Base-by-base conservation (phyloP, 1,284 basidiomycete genomes). In the Cryptococcus wingfieldii region DNA sequence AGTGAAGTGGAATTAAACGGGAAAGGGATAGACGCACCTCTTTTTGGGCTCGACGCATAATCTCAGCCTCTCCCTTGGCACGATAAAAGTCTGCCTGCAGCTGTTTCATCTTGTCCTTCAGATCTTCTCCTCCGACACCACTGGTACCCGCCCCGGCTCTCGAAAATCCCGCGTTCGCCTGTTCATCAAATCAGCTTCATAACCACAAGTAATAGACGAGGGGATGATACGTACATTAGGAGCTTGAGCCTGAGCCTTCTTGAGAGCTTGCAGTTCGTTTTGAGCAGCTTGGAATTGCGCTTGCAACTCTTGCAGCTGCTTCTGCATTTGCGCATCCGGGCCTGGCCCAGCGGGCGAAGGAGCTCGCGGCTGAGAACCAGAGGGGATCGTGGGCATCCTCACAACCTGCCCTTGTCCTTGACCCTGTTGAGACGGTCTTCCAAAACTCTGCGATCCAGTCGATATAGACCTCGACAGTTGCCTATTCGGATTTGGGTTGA, bases 11-110 rank as follows among this genome's bases (percentile, higher is more conserved):
- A 16, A 12, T 1, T 4, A 9, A 13, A 4, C 18, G 38, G 14
- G 19, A 12, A 6, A n/a, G 34, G 14, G 13, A 13, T 25, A 0
- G 2, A 44, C 70, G 54, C 45, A 72, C 72, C 37, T 61, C 60
- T 41, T 59, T 56, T 51, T 71, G 66, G 14, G 63, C 62, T 14
- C 69, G 56, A 25, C 68, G 60, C 8, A 71, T 57, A 2, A 53
- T 70, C 18, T 64, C 56, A 0, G 66, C 71, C 56, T 70, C 66
- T 2, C 73, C 73, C 38, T 67, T 64, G 0, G 70, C 68, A 5
- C 57, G 51, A 61, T 63, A 74, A 0, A 74, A 51, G 47, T 72
- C 58, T 38, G 51, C 47, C 54, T 69, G 62, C 19, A 72, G 48
- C 16, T 54, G 59, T 19, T 58, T 54, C 1, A 62, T 43, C 48